phyloP scores from a whole-genome alignment of 2,329 filamentous ascomycete species.

The Pseudofabraea citricarpa region DNA sequence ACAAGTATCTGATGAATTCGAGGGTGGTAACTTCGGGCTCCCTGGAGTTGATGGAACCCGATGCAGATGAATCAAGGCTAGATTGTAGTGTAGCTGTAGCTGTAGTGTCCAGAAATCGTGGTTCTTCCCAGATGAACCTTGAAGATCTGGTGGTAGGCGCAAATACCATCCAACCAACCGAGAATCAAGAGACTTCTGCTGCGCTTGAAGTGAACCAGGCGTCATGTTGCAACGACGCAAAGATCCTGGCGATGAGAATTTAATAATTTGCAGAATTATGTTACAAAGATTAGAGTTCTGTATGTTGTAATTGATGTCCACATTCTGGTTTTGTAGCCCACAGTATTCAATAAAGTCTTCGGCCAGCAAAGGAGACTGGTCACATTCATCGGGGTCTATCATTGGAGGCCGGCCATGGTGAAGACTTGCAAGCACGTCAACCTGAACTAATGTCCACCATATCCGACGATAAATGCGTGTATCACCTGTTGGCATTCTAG shows the following conservation, averaged over 20 bases:
- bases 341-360: slow-evolving; percentile 10
- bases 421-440: slow-evolving; percentile 5
- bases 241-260: slow-evolving; percentile 8
- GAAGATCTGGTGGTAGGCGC: slow-evolving; percentile 1
- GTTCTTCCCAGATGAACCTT: background rate
- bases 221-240: background rate
- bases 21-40: background rate
- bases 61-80: slow-evolving; percentile 6
- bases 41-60: background rate
- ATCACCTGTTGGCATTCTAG: slow-evolving; percentile 6
- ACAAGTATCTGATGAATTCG: background rate
- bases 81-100: slow-evolving; percentile 8
- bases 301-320: slow-evolving; percentile 7
- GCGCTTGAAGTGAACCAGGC: background rate
- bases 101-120: slow-evolving; percentile 4
- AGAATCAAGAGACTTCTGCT: slow-evolving; percentile 2
- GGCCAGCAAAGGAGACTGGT: slow-evolving; percentile 4
- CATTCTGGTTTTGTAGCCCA: slow-evolving; percentile 2
- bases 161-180: slow-evolving; percentile 4
- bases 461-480: slow-evolving; percentile 7
- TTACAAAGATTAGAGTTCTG: slow-evolving; percentile 7
- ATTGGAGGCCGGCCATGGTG: slow-evolving; percentile 10
- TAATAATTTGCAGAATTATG: slow-evolving; percentile 8
- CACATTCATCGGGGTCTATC: slow-evolving; percentile 9
- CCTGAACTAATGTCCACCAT: slow-evolving; percentile 10